These are phyloP conservation scores for Sedum album DNA, from an alignment of 164 flowering plant species.

Conservation along the genomic window DNA sequence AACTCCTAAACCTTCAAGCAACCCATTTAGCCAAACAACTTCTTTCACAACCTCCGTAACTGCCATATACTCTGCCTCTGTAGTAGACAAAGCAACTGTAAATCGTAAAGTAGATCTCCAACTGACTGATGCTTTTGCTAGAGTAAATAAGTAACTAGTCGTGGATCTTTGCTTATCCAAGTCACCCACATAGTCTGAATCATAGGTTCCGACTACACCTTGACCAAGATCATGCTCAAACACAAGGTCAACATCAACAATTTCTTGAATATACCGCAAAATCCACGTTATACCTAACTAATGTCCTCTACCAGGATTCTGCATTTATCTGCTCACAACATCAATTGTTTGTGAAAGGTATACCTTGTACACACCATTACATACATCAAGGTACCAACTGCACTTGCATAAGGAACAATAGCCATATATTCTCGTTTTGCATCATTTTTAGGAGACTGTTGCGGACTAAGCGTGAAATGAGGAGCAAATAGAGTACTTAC, in stretches of 20 bases:
- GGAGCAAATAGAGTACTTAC: neutral
- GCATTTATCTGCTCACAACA: neutral
- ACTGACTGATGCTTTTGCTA: neutral
- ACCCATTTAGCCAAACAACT: no score
- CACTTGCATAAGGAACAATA: neutral
- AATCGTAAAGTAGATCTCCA: neutral
- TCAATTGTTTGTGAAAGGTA: neutral
- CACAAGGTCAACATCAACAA: no score
- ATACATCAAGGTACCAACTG: neutral
- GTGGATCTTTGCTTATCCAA: neutral
- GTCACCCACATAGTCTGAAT: neutral
- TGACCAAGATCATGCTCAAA: no score
- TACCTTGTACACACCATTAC: neutral
- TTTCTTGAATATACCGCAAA: no score
- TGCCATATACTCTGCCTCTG: no score
- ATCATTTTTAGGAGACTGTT: neutral
- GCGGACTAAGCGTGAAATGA: neutral
- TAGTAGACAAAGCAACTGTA: no score
- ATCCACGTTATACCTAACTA: no score
- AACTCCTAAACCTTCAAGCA: no score
- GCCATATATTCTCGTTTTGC: neutral
- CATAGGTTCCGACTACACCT: no score
- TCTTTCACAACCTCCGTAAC: no score
- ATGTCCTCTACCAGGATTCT: neutral
- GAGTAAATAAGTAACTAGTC: neutral